phyloP scores from a whole-genome alignment of 805 yeast genomes.

The Maudiozyma turicensis region DNA sequence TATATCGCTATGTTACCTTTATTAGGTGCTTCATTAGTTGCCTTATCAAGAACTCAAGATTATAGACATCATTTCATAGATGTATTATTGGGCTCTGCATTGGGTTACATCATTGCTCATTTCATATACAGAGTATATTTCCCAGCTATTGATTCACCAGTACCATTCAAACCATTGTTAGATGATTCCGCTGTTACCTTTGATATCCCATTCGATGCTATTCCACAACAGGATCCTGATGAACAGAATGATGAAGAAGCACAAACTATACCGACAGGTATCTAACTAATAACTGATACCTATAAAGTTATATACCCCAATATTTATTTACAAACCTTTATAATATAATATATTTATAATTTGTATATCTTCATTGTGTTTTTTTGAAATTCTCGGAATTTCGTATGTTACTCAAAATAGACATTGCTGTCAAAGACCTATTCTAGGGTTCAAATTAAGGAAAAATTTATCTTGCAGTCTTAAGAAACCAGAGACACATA shows the following conservation, averaged over 20 bases:
- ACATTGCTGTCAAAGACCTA: too few relatives aligned
- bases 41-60: conserved; percentile 80
- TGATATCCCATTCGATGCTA: conserved; percentile 11
- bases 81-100: conserved; percentile 56
- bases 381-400: too few relatives aligned
- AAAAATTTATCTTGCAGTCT: too few relatives aligned
- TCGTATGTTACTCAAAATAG: too few relatives aligned
- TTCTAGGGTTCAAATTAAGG: too few relatives aligned
- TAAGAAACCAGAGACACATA: too few relatives aligned
- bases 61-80: conserved; percentile 91
- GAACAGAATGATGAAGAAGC: conserved; percentile 13
- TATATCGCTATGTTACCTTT: conserved; percentile 45
- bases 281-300: neutral
- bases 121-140: conserved; percentile 33
- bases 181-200: conserved; percentile 33
- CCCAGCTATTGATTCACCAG: conserved; percentile 28
- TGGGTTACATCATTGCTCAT: conserved; percentile 56
- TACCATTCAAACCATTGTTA: conserved; percentile 33
- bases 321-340: neutral
- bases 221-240: conserved; percentile 2
- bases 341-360: too few relatives aligned
- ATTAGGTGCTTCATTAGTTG: conserved; percentile 65
- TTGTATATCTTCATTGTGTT: too few relatives aligned
- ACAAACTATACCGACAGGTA: neutral
- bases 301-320: neutral